Conservation (phyloP, 192 early-diverging fungal species). For the Podila minutissima region DNA sequence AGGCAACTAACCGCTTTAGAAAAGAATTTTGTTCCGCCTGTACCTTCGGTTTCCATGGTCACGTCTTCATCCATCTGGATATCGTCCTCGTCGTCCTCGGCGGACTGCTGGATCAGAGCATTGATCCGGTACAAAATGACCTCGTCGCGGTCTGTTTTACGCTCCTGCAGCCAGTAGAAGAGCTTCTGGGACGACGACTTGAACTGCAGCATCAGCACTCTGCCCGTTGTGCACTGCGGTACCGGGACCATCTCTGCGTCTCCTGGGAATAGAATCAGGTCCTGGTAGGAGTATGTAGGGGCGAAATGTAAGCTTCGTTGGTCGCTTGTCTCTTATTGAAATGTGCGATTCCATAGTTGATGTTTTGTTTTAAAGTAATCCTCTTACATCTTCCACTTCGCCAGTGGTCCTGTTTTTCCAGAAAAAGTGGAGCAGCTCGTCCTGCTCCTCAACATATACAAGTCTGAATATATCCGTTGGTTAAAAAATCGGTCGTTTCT, state of each 20-base stretch:
- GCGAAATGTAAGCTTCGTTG: not conserved
- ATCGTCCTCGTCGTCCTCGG: constrained; percentile 47
- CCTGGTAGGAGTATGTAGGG: constrained; percentile 15
- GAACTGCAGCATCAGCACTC: constrained; percentile 87
- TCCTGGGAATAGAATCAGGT: constrained; percentile 81
- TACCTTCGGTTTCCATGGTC: constrained; percentile 20
- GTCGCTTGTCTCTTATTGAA: not conserved
- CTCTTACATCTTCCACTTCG: constrained; percentile 32
- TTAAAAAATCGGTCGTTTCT: not conserved
- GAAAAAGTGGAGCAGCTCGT: constrained; percentile 79
- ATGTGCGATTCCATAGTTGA: not conserved
- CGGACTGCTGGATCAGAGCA: constrained; percentile 53
- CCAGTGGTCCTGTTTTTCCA: constrained; percentile 78
- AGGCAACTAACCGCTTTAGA: too few species aligned
- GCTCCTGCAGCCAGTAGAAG: constrained; percentile 89
- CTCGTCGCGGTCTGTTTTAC: constrained; percentile 67
- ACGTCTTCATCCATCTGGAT: constrained; percentile 38
- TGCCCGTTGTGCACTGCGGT: constrained; percentile 65
- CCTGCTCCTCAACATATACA: constrained; percentile 70
- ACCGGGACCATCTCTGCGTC: constrained; percentile 76
- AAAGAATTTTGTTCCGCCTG: not conserved
- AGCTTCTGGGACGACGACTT: constrained; percentile 79
- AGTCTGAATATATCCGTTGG: constrained; percentile 35
- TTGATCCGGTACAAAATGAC: constrained; percentile 67
- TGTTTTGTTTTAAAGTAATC: not conserved